A percentile compares a stretch with the other conserved stretches of the same genome.
phyloP scores from a whole-genome alignment of 805 yeast genomes.

The Monosporozyma aquatica region DNA sequence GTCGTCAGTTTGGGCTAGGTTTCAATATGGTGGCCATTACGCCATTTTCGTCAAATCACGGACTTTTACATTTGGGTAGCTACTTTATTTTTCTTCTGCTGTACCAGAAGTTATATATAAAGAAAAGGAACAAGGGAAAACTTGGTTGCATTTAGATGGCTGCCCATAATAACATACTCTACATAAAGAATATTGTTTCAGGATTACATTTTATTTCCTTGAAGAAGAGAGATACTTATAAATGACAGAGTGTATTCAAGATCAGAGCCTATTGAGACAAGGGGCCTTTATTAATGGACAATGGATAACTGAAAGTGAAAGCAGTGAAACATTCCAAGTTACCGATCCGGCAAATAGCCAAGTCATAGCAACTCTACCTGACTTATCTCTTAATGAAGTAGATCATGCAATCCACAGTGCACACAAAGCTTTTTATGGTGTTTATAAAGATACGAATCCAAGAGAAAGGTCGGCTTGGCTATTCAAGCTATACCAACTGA shows the following conservation, averaged over 20 bases:
- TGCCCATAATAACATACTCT: too few species aligned
- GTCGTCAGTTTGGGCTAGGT: too few species aligned
- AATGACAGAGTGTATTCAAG: conserved; percentile 28
- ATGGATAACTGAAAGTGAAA: conserved; percentile 42
- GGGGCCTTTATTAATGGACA: conserved; percentile 63
- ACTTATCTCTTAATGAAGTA: conserved; percentile 50
- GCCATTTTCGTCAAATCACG: background rate
- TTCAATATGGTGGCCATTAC: too few species aligned
- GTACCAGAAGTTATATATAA: too few species aligned
- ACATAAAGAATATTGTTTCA: too few species aligned
- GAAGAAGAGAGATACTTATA: too few species aligned
- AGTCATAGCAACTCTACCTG: conserved; percentile 50
- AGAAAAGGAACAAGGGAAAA: too few species aligned
- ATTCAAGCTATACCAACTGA: conserved; percentile 41
- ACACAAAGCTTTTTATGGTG: conserved; percentile 35
- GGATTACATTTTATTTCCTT: too few species aligned
- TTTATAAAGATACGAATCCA: conserved; percentile 40
- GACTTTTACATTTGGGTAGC: background rate
- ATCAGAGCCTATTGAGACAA: conserved; percentile 45
- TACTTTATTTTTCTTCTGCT: background rate
- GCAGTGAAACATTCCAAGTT: conserved; percentile 48
- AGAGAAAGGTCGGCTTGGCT: conserved; percentile 43
- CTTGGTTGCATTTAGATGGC: too few species aligned
- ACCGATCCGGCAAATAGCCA: conserved; percentile 67
- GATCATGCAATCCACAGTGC: conserved; percentile 48